Conservation (phyloP, 2,329 filamentous ascomycete species). For the Scopulariopsis brevicaulis region DNA sequence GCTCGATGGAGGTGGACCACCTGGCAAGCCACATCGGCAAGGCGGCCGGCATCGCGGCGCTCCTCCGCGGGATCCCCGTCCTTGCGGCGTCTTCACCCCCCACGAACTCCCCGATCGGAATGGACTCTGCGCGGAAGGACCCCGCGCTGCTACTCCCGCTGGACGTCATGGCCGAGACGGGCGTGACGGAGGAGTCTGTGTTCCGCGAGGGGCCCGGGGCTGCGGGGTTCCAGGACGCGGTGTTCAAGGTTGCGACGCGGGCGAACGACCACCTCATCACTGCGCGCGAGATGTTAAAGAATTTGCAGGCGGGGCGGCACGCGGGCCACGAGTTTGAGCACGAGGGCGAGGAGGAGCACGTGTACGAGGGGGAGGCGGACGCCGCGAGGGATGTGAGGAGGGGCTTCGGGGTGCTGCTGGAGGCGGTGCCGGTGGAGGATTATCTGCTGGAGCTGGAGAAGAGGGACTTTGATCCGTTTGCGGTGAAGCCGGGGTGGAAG, state of each 20-base stretch:
- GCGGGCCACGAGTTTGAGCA: slow-evolving; percentile 87
- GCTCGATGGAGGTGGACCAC: slow-evolving; percentile 80
- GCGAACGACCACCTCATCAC: slow-evolving; percentile 96
- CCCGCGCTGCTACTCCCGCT: slow-evolving; percentile 66
- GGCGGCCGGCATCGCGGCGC: slow-evolving; percentile 74
- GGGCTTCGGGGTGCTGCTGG: slow-evolving; percentile 71
- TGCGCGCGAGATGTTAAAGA: slow-evolving; percentile 80
- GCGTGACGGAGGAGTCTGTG: slow-evolving; percentile 80
- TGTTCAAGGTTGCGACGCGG: slow-evolving; percentile 85
- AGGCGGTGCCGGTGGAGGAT: slow-evolving; percentile 63
- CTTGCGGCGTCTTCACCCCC: slow-evolving; percentile 56
- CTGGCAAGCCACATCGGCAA: slow-evolving; percentile 93
- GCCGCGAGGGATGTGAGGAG: slow-evolving; percentile 34
- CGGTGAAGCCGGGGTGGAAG: slow-evolving; percentile 58
- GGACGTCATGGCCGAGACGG: slow-evolving; percentile 76
- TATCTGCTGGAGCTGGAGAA: slow-evolving; percentile 72
- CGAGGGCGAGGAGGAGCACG: slow-evolving; percentile 54
- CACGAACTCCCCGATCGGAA: slow-evolving; percentile 34
- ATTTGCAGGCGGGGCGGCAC: slow-evolving; percentile 60
- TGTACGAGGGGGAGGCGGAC: slow-evolving; percentile 29
- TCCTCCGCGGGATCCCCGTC: slow-evolving; percentile 78
- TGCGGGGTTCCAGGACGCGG: slow-evolving; percentile 71
- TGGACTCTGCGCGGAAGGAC: slow-evolving; percentile 19
- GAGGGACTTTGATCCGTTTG: slow-evolving; percentile 75
- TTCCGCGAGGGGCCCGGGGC: slow-evolving; percentile 72